These are phyloP conservation scores for Thecaphora thlaspeos DNA, from an alignment of 1,284 basidiomycete genomes.

Conservation along the genomic window DNA sequence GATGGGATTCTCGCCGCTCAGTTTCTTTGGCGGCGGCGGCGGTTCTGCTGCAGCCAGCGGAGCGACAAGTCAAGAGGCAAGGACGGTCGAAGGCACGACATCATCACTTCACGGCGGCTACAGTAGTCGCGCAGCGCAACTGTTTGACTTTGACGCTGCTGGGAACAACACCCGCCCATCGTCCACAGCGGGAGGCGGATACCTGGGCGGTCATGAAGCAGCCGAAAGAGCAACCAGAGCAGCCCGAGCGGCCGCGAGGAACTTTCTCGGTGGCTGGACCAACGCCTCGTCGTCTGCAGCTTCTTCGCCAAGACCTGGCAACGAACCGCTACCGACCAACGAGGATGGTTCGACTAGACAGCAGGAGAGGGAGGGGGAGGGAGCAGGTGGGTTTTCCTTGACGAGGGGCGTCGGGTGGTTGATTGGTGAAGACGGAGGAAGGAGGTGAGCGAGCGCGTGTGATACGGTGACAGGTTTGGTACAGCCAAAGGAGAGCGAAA, in stretches of 20 bases:
- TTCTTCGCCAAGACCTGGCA: too few species aligned
- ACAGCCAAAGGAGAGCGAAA: too few species aligned
- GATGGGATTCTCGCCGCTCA: slow-evolving; percentile 11
- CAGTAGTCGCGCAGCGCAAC: slow-evolving; percentile 8
- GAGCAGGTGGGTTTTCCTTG: slow-evolving; percentile 19
- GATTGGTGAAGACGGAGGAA: slow-evolving; percentile 22
- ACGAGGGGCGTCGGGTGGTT: slow-evolving; percentile 30
- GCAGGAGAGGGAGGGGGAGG: background rate
- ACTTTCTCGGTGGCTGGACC: slow-evolving; percentile 29
- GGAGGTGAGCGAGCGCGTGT: too few species aligned
- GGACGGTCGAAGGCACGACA: background rate
- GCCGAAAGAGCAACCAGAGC: slow-evolving; percentile 27
- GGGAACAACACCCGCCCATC: slow-evolving; percentile 2
- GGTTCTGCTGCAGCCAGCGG: too few species aligned
- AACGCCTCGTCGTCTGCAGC: too few species aligned
- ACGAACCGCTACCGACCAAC: too few species aligned
- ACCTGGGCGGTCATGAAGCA: slow-evolving; percentile 4
- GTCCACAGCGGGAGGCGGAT: slow-evolving; percentile 3
- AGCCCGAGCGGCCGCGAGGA: slow-evolving; percentile 23
- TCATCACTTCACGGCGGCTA: background rate
- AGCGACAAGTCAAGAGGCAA: too few species aligned
- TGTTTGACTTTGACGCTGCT: slow-evolving; percentile 31
- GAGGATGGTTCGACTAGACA: too few species aligned
- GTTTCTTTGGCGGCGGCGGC: slow-evolving; percentile 12
- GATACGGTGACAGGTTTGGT: too few species aligned